phyloP scores from a whole-genome alignment of 352 stramenopile species.

The Elongisporangium anandrum region DNA sequence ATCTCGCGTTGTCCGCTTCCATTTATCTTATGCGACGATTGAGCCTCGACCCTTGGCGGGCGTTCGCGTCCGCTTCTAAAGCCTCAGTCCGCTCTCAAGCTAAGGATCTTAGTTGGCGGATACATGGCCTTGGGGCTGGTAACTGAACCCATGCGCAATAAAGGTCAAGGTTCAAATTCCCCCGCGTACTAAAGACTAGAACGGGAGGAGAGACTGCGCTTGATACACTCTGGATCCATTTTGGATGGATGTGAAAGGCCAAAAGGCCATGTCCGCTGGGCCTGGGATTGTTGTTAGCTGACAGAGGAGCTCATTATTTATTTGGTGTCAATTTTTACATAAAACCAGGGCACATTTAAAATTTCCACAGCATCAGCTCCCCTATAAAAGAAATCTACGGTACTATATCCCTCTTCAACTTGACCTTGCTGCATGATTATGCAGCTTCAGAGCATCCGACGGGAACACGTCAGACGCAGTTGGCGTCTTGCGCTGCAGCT shows the following conservation, averaged over 20 bases:
- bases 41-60: not conserved
- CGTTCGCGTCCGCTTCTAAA: not conserved
- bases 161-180: not conserved
- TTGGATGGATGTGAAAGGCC: not conserved
- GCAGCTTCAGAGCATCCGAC: not conserved
- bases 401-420: not conserved
- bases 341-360: not conserved
- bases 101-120: not conserved
- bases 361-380: not conserved
- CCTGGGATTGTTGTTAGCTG: no score
- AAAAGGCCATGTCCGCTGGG: not conserved
- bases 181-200: not conserved
- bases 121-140: not conserved
- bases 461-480: not conserved
- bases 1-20: not conserved
- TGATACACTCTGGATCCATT: not conserved
- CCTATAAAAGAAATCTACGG: not conserved
- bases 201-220: not conserved
- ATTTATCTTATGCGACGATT: not conserved
- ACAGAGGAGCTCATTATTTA: no score
- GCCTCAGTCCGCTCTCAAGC: not conserved
- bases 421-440: not conserved
- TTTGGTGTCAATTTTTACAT: not conserved
- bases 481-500: not conserved
- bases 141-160: not conserved